Percentiles rank a stretch among this genome's conserved stretches.
Evolutionary conservation across 2,329 filamentous ascomycete genomes (phyloP).

Genomic region (Clarireedia hainanense): DNA sequence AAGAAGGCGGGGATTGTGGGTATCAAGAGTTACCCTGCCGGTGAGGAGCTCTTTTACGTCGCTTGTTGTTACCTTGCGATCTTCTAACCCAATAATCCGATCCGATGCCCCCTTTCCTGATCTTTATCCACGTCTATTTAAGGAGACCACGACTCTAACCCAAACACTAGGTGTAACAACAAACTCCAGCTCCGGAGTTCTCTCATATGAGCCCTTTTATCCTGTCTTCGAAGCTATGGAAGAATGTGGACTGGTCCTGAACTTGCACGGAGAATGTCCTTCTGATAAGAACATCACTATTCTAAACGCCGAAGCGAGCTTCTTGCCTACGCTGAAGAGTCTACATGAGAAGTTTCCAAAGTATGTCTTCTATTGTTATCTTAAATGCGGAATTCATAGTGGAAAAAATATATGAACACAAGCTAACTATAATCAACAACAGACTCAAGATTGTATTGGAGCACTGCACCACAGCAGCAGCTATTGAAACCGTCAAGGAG

Average conservation of each 20-base stretch:
- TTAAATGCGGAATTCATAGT: neutral
- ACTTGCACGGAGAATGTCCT: conserved; percentile 78
- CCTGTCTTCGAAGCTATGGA: conserved; percentile 83
- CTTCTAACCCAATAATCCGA: neutral
- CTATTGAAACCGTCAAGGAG: conserved; percentile 64
- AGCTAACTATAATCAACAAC: neutral
- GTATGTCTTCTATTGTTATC: neutral
- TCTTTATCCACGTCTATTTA: conserved; percentile 24
- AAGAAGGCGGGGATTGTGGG: conserved; percentile 15
- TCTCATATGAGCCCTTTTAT: conserved; percentile 61
- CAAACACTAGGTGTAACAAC: conserved; percentile 50
- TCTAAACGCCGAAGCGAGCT: conserved; percentile 51
- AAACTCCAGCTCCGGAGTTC: conserved; percentile 62
- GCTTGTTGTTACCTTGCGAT: neutral
- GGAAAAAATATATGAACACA: too few relatives aligned
- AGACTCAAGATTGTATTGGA: conserved; percentile 61
- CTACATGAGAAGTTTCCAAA: conserved; percentile 69
- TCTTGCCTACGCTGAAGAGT: conserved; percentile 68
- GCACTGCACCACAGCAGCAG: conserved; percentile 80
- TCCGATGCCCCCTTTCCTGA: neutral
- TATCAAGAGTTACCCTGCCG: conserved; percentile 16
- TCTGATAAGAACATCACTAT: conserved; percentile 23
- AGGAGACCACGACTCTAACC: conserved; percentile 37
- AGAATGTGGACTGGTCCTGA: conserved; percentile 69
- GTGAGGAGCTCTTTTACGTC: neutral